Base-by-base conservation (phyloP, 768 basidiomycete species). In the Baorangia bicolor region DNA sequence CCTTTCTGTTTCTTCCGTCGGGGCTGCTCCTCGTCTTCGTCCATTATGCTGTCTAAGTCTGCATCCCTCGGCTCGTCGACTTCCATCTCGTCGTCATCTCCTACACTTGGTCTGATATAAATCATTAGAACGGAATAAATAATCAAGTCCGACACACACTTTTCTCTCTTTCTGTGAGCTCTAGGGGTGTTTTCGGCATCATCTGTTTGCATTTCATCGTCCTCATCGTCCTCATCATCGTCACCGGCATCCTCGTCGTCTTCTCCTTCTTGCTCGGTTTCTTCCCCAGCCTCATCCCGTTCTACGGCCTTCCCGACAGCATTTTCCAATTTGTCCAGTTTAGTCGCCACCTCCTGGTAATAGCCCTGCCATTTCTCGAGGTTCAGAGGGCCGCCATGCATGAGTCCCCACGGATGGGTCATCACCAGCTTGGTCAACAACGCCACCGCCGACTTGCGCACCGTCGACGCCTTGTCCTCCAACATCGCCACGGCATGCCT, bases 371-470 rank as follows among this genome's bases (percentile, higher is more conserved):
- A 98, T 59, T 87, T 81, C 1, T 78, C 77, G 10, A 86, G 73
- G 49, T 85, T 83, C 48, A 99, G 74, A 42, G 81, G 79, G 2
- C 94, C 96, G 0, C 94, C 96, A 64, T 95, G 86, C 74, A 89
- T 80, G 16, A 84, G 63, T 0, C 87, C 88, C 69, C 91, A 98
- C 4, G 95, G 95, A 73, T 99, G 95, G 0, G 95, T 98, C 53
- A 79, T 55, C 44, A 98, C 73, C 27, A 98, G 76, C 64, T 84
- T 84, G 42, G 83, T 81, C 21, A 98, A 72, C 27, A 98, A 75
- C 20, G 84, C 79, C 42, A 90, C 86, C 20, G 94, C 89, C 47
- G 82, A 82, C 72, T 92, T 92, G 63, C 97, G 81, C n/a, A 96
- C 95, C 7, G 80, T 84, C 20, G 92, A 83, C 2, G 85, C 86